Evolutionary conservation across 1,284 basidiomycete species (phyloP).

Genomic region (Trichosporon sp.): DNA sequence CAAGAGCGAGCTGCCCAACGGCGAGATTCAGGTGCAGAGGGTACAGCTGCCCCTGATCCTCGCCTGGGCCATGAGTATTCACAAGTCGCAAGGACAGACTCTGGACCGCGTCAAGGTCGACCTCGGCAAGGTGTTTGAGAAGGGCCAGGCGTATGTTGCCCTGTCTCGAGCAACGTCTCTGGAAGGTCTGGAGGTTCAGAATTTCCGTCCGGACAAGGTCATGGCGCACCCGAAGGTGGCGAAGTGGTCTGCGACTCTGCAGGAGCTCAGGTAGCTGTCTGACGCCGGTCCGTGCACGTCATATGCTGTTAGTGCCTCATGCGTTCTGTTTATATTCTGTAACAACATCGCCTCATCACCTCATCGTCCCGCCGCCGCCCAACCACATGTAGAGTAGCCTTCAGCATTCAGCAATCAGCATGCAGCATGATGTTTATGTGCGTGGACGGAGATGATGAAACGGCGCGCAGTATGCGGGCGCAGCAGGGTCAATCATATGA

Average conservation of each 20-base stretch:
- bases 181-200: constrained; percentile 84
- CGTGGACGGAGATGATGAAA: neutral
- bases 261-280: constrained; percentile 31
- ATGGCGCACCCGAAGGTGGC: constrained; percentile 64
- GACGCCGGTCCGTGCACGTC: neutral
- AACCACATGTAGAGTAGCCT: neutral
- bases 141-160: constrained; percentile 90
- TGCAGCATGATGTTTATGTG: constrained; percentile 15
- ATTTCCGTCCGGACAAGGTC: constrained; percentile 80
- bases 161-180: constrained; percentile 90
- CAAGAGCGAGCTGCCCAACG: constrained; percentile 81
- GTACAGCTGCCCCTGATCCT: constrained; percentile 79
- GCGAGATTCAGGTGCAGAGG: constrained; percentile 74
- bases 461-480: neutral
- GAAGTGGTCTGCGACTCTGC: constrained; percentile 42
- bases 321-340: neutral
- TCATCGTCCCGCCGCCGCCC: neutral
- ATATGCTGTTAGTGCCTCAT: neutral
- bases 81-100: constrained; percentile 89
- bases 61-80: constrained; percentile 93
- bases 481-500: neutral
- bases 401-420: neutral
- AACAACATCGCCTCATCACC: neutral
- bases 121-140: constrained; percentile 68
- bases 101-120: constrained; percentile 58